Percentiles rank a stretch among this genome's conserved stretches.
These are phyloP conservation scores for Fusarium aywerte DNA, from an alignment of 2,329 filamentous ascomycete genomes.

Conservation along the genomic window DNA sequence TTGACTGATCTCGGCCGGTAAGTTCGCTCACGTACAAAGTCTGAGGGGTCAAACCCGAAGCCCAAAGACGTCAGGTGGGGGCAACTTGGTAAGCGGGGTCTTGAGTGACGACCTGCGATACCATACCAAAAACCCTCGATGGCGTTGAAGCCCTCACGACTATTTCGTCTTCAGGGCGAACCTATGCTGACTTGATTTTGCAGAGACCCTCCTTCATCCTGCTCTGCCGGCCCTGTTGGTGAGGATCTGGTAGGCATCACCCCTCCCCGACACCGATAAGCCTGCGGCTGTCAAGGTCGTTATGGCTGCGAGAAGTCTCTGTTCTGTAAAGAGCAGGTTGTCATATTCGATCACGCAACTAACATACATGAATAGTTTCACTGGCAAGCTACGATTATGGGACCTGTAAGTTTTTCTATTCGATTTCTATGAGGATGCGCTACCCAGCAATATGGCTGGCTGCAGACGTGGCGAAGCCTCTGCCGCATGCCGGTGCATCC, in stretches of 20 bases:
- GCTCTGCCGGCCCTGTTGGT: constrained; percentile 95
- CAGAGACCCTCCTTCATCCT: constrained; percentile 98
- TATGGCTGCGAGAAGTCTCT: constrained; percentile 25
- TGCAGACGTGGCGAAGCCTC: constrained; percentile 31
- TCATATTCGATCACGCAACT: constrained; percentile 31
- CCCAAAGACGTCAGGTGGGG: constrained; percentile 53
- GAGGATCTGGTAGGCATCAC: constrained; percentile 89
- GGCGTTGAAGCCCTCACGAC: constrained; percentile 8
- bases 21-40: constrained; percentile 49
- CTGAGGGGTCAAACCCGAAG: constrained; percentile 43
- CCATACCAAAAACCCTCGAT: constrained; percentile 21
- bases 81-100: constrained; percentile 52
- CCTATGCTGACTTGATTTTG: constrained; percentile 41
- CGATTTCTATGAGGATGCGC: background rate
- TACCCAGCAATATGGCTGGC: constrained; percentile 18
- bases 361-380: constrained; percentile 76
- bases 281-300: constrained; percentile 29
- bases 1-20: constrained; percentile 91
- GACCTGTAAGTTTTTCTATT: constrained; percentile 76
- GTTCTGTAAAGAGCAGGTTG: background rate
- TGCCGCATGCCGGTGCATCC: constrained; percentile 25
- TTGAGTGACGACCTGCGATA: constrained; percentile 30
- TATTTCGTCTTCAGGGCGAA: background rate
- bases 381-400: constrained; percentile 99
- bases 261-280: constrained; percentile 43